Evolutionary conservation across 768 basidiomycete genomes (phyloP).

Genomic region (Tulasnella sp.): DNA sequence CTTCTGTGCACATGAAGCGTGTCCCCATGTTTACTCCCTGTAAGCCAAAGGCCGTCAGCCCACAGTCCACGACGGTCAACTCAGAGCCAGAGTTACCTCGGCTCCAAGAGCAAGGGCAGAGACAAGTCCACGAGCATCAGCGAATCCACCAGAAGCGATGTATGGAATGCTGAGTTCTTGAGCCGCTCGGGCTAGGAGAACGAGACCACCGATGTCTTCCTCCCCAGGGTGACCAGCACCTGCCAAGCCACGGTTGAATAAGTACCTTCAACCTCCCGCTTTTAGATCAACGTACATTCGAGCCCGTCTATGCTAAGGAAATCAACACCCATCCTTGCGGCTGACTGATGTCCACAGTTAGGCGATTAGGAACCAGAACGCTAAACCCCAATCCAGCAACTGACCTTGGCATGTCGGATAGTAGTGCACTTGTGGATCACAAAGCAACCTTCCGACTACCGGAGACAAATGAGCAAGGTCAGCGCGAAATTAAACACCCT

Average conservation of each 20-base stretch:
- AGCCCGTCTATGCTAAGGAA: constrained; percentile 86
- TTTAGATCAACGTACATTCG: constrained; percentile 55
- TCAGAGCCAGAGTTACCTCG: constrained; percentile 46
- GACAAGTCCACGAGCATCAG: constrained; percentile 77
- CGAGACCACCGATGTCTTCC: constrained; percentile 83
- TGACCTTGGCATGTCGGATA: constrained; percentile 77
- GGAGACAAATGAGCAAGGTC: background rate
- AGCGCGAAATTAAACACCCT: background rate
- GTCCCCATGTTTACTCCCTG: constrained; percentile 89
- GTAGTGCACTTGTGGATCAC: constrained; percentile 91
- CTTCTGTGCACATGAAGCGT: constrained; percentile 88
- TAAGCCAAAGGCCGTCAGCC: background rate
- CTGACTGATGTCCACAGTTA: constrained; percentile 41
- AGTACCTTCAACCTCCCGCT: constrained; percentile 5
- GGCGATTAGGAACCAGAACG: background rate
- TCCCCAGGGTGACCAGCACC: constrained; percentile 94
- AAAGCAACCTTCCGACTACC: constrained; percentile 54
- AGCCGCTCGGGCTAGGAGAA: constrained; percentile 81
- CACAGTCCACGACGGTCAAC: background rate
- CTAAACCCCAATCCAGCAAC: constrained; percentile 19
- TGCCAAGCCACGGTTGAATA: constrained; percentile 34
- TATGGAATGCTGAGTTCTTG: constrained; percentile 80
- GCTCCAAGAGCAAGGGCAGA: constrained; percentile 80
- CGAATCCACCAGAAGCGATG: constrained; percentile 88
- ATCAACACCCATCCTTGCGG: constrained; percentile 78